Evolutionary conservation across 129 eudicot species (phyloP), one percentile per base, ranked within the genome.

Genomic region (Tagetes patula): DNA sequence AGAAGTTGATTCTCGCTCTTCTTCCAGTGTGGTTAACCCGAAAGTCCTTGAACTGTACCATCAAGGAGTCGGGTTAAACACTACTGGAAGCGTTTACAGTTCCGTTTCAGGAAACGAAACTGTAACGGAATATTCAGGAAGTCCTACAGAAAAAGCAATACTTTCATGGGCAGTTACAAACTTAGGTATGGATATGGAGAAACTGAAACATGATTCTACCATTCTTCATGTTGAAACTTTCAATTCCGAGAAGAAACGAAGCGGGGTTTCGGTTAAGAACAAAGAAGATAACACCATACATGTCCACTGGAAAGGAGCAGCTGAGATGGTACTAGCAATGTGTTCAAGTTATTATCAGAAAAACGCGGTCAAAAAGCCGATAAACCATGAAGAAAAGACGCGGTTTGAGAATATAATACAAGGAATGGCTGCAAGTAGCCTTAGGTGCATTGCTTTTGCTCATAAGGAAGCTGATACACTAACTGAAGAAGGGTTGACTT

Each of bases 111-210:
- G 45, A 65, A 37, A 78, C 3, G 87, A 80, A 37, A 69, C 73
- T 48, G 7, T 14, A 11, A 78, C 71, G 2, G 93, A 88, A 79
- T 83, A 83, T 69, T 88, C 89, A 0, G 97, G 96, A 27, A 92
- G 97, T 63, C 93, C 96, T n/a, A 92, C 97, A 5, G 97, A 89
- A 73, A 92, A 92, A 52, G 97, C 97, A 6, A 87, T 92, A 62
- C 87, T 92, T n/a, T 83, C 85, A 7, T 92, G 97, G 97, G 96
- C 97, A 43, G 85, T 83, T 46, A 70, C 69, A 58, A 76, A 86
- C 43, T 81, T 92, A 61, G 82, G 85, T 4, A 85, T 89, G 96
- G 89, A 88, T 75, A 83, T 84, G 77, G 88, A 89, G 69, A 78
- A 80, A 62, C 45, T 85, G 76, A 87, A 88, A 81, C 84, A 60